Conservation (phyloP, 441 rosid genomes). For the Daphne laureola region DNA sequence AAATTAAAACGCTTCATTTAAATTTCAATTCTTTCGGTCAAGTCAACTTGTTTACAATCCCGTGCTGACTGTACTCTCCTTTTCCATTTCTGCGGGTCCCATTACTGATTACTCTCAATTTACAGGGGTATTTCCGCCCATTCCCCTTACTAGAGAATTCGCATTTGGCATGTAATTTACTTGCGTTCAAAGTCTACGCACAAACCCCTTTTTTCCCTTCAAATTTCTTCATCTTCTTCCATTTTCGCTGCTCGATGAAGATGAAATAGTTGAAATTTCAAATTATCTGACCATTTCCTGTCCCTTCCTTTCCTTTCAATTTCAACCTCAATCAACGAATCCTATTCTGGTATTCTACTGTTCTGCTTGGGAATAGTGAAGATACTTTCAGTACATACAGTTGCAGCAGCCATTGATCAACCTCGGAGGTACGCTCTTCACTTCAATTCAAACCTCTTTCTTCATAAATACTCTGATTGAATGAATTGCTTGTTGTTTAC, state of each 20-base stretch:
- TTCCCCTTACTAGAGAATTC: neutral
- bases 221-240: neutral
- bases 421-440: constrained; percentile 15
- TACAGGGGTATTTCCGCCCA: constrained; percentile 7
- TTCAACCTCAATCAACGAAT: too few species aligned
- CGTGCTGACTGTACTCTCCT: constrained; percentile 10
- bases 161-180: neutral
- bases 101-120: too few species aligned
- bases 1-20: too few species aligned
- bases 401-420: constrained; percentile 15
- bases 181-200: neutral
- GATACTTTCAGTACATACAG: constrained; percentile 5
- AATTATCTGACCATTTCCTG: too few species aligned
- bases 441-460: neutral
- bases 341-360: too few species aligned
- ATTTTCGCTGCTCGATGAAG: neutral
- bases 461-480: neutral
- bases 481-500: constrained; percentile 4
- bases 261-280: too few species aligned
- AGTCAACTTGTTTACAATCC: constrained; percentile 14
- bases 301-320: too few species aligned
- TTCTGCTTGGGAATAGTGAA: too few species aligned
- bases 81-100: neutral
- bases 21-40: neutral
- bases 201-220: neutral